A percentile compares a stretch with the other conserved stretches of the same genome.
These are phyloP conservation scores for Hypoxylon sp. DNA, from an alignment of 2,329 filamentous ascomycete genomes.

Conservation along the genomic window DNA sequence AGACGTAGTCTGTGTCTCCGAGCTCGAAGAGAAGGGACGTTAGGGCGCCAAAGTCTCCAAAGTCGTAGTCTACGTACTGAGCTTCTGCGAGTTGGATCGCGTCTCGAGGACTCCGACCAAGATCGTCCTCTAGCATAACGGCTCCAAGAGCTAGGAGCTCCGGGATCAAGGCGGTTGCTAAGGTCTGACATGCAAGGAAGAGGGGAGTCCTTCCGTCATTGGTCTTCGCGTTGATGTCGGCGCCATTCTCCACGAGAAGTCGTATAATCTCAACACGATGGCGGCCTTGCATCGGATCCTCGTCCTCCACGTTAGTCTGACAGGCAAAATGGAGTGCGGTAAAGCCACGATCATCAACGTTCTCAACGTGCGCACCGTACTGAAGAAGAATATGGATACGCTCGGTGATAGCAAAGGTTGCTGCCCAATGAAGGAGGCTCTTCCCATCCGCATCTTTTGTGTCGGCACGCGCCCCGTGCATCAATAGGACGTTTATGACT, in stretches of 20 bases:
- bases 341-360: neutral
- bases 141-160: neutral
- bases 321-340: neutral
- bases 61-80: neutral
- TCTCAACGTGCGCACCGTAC: neutral
- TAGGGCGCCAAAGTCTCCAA: neutral
- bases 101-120: neutral
- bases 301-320: neutral
- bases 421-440: constrained; percentile 3
- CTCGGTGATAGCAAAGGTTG: neutral
- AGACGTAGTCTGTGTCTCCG: constrained; percentile 3
- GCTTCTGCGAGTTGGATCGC: neutral
- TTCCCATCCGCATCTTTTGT: neutral
- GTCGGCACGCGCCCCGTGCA: neutral
- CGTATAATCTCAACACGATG: neutral
- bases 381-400: neutral
- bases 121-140: neutral
- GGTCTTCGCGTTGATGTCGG: neutral
- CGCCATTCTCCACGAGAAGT: neutral
- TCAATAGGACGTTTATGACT: neutral
- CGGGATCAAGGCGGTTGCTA: neutral
- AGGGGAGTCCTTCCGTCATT: neutral
- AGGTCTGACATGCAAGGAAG: neutral
- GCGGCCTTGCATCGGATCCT: neutral
- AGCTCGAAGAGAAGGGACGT: neutral